Conservation (phyloP, 1,284 basidiomycete species). For the Pisolithus thermaeus region DNA sequence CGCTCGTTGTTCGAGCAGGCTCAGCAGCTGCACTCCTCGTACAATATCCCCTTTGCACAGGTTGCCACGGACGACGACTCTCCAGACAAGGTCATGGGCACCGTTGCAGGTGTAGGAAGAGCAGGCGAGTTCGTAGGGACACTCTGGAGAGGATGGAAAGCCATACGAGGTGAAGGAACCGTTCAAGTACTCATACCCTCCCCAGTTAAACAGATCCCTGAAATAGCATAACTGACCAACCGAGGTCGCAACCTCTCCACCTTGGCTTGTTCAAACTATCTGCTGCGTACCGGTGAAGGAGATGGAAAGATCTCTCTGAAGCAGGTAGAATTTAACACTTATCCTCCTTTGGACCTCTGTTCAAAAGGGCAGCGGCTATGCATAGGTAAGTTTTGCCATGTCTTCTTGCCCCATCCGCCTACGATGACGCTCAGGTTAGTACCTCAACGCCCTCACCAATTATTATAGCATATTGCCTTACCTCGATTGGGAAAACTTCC, state of each 20-base stretch:
- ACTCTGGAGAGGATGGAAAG: conserved; percentile 84
- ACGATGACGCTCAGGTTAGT: conserved; percentile 43
- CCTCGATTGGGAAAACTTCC: conserved; percentile 58
- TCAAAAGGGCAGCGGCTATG: conserved; percentile 66
- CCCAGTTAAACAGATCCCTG: not conserved
- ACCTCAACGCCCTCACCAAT: conserved; percentile 57
- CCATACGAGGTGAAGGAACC: conserved; percentile 56
- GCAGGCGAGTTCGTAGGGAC: conserved; percentile 88
- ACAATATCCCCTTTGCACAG: conserved; percentile 83
- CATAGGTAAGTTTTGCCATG: conserved; percentile 53
- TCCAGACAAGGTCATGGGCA: conserved; percentile 79
- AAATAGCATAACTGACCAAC: conserved; percentile 5
- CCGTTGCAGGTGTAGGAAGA: conserved; percentile 64
- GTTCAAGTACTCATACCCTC: conserved; percentile 33
- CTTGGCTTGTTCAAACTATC: conserved; percentile 94
- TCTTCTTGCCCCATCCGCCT: not conserved
- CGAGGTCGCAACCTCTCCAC: conserved; percentile 60
- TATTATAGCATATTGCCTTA: conserved; percentile 60
- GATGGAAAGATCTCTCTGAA: conserved; percentile 56
- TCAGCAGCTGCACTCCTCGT: conserved; percentile 64
- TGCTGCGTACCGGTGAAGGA: conserved; percentile 58
- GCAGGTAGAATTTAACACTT: conserved; percentile 99
- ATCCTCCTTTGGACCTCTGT: conserved; percentile 83
- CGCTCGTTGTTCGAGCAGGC: conserved; percentile 66
- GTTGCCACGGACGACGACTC: conserved; percentile 80